Conservation (phyloP, 345 rosid genomes). For the Aquilaria malaccensis region DNA sequence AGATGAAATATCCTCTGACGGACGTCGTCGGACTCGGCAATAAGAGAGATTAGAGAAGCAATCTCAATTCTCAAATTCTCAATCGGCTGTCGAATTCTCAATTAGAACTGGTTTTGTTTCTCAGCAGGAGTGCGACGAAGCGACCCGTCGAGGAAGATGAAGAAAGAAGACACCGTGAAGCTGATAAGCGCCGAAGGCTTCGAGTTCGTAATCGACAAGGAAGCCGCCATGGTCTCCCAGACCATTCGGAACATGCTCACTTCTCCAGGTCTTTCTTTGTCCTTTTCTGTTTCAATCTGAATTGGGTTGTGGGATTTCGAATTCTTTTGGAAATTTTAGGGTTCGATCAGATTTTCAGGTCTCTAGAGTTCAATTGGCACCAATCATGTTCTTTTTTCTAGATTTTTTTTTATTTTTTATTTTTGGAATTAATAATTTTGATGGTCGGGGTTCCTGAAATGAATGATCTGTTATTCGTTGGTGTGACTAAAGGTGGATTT, state of each 20-base stretch:
- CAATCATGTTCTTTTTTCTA: no score
- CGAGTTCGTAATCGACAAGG: constrained; percentile 68
- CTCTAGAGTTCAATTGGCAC: neutral
- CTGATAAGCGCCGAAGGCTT: constrained; percentile 77
- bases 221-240: constrained; percentile 90
- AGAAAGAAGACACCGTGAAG: constrained; percentile 65
- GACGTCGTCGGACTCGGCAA: no score
- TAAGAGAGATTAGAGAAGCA: no score
- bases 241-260: constrained; percentile 90
- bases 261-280: constrained; percentile 50
- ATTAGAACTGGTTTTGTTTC: no score
- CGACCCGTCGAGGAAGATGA: constrained; percentile 22
- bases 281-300: neutral
- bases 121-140: neutral
- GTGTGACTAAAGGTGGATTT: constrained; percentile 24
- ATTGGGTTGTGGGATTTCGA: constrained; percentile 3
- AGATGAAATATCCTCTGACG: no score
- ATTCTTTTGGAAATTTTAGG: constrained; percentile 2
- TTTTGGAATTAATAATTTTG: neutral
- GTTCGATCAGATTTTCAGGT: neutral
- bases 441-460: neutral
- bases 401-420: neutral
- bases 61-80: no score
- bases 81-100: no score
- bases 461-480: neutral